Conservation (phyloP, 2,329 filamentous ascomycete species). For the Fusarium transvaalense region DNA sequence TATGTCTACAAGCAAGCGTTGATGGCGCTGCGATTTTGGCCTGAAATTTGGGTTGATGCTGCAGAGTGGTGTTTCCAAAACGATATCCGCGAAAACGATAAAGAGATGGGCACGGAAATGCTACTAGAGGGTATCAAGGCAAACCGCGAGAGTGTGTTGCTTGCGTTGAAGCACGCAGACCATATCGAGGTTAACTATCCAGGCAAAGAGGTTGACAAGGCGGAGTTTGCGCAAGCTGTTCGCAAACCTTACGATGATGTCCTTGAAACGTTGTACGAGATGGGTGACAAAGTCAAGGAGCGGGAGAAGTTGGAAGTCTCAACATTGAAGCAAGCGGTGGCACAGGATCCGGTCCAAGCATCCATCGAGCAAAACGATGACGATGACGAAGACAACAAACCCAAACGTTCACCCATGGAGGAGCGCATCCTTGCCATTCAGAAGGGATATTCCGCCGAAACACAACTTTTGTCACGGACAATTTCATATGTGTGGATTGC, state of each 20-base stretch:
- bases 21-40: conserved; percentile 94
- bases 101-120: conserved; percentile 76
- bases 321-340: conserved; percentile 66
- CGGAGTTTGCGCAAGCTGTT: conserved; percentile 81
- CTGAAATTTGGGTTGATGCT: conserved; percentile 95
- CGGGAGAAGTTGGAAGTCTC: conserved; percentile 70
- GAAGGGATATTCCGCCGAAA: conserved; percentile 78
- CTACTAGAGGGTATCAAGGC: conserved; percentile 85
- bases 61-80: conserved; percentile 93
- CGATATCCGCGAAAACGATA: conserved; percentile 71
- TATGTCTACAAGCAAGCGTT: conserved; percentile 94
- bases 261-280: conserved; percentile 87
- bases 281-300: conserved; percentile 79
- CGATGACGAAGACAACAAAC: conserved; percentile 57
- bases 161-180: conserved; percentile 91
- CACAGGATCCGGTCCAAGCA: conserved; percentile 54
- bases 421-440: conserved; percentile 72
- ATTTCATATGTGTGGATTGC: conserved; percentile 97
- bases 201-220: conserved; percentile 81
- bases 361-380: conserved; percentile 64
- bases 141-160: conserved; percentile 92
- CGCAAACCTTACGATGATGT: conserved; percentile 86
- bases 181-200: conserved; percentile 84
- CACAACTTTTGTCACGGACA: conserved; percentile 81
- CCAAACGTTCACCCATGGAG: conserved; percentile 70